Conservation (phyloP, 2,329 filamentous ascomycete species). For the Teratosphaeria gauchensis region DNA sequence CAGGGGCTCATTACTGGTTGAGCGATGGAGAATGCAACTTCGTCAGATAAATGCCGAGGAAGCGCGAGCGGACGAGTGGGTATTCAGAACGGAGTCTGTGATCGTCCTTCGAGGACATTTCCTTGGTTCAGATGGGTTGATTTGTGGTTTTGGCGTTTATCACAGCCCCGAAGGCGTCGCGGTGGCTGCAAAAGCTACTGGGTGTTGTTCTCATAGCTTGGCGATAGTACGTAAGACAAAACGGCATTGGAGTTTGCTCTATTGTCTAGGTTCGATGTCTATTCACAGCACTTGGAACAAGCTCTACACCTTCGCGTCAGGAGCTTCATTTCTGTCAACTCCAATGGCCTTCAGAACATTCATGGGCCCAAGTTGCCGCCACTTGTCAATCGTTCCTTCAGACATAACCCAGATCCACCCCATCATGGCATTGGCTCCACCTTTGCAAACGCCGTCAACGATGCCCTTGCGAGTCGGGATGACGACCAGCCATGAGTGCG, state of each 20-base stretch:
- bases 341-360: not conserved
- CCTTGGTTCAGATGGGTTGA: too few relatives aligned
- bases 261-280: not conserved
- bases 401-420: not conserved
- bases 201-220: too few relatives aligned
- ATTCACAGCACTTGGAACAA: not conserved
- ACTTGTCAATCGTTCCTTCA: not conserved
- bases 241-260: not conserved
- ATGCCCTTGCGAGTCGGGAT: not conserved
- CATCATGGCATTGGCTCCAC: not conserved
- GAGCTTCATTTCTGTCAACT: not conserved
- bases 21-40: too few relatives aligned
- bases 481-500: not conserved
- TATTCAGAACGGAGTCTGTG: too few relatives aligned
- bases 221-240: too few relatives aligned
- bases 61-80: too few relatives aligned
- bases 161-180: too few relatives aligned
- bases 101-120: too few relatives aligned
- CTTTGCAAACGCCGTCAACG: not conserved
- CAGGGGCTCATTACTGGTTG: too few relatives aligned
- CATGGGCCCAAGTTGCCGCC: not conserved
- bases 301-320: not conserved
- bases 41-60: too few relatives aligned
- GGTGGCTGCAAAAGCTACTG: too few relatives aligned
- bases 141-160: too few relatives aligned